Evolutionary conservation across 208 protist species (phyloP).

Genomic region (Leishmania arabica): DNA sequence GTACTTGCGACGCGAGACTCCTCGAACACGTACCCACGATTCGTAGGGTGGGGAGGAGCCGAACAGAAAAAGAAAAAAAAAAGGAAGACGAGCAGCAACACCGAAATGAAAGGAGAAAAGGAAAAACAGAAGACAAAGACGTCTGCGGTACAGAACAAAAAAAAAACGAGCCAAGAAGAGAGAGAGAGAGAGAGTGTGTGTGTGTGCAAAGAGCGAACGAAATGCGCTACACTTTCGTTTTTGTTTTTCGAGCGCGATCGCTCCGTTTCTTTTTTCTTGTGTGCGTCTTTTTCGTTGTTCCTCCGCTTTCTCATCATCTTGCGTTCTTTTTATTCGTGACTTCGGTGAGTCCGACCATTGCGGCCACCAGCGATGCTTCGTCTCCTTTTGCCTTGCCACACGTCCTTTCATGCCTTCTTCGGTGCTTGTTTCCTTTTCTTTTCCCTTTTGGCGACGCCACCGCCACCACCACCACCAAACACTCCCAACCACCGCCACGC

Average conservation of each 20-base stretch:
- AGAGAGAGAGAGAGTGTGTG: too few relatives aligned
- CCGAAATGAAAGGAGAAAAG: background rate
- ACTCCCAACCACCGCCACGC: too few relatives aligned
- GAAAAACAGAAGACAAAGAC: background rate
- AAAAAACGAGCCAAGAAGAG: background rate
- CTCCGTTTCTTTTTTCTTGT: background rate
- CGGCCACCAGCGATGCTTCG: background rate
- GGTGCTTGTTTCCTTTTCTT: background rate
- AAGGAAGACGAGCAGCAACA: background rate
- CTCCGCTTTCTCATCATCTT: background rate
- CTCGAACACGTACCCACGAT: background rate
- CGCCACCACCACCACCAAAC: background rate
- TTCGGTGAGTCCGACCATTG: background rate
- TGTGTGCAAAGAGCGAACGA: background rate
- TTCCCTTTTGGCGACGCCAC: background rate
- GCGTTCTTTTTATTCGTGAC: background rate
- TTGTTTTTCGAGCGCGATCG: background rate
- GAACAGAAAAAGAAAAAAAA: background rate
- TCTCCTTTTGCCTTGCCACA: background rate
- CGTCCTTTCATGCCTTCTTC: background rate
- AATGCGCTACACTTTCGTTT: background rate
- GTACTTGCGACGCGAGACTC: background rate
- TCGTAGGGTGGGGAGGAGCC: background rate
- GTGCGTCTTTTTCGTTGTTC: background rate
- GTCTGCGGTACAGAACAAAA: background rate